Evolutionary conservation across 768 basidiomycete genomes (phyloP), one percentile per base, ranked within the genome.

Genomic region (Lactarius sanguifluus): DNA sequence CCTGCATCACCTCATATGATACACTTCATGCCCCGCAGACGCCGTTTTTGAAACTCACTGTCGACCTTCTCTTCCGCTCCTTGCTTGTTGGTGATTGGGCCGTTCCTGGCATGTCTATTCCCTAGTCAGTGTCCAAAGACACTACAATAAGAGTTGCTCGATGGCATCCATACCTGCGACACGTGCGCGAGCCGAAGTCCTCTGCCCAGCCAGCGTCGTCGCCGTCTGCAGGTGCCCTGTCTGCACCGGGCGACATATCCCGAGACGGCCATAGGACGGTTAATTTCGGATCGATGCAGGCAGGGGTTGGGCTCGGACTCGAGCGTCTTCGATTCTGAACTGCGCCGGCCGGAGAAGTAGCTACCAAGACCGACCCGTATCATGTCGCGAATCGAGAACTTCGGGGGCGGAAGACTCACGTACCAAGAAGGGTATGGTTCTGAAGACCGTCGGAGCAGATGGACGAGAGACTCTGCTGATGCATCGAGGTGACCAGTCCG

Each of bases 241-340:
- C 65, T 30, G 56, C 65, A 15, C 61, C 57, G 4, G 40, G 47
- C 9, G 61, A 66, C 20, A 57, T 50, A n/a, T 61, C 56, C 23
- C 57, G 65, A 28, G 65, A 52, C 7, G 61, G 57, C 56, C 45
- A 62, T 7, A 66, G 9, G 30, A 66, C 30, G 3, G 65, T 66
- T 30, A 66, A 18, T 45, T 52, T 66, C 18, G 65, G 65, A 54
- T 66, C 65, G 40, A 66, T 62, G 57, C 65, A 66, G 25, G 57
- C 16, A 25, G 47, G 56, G 3, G 65, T 52, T 15, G 61, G 61
- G 30, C 61, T 58, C 47, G 61, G 65, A 61, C 40, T 58, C 61
- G 50, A 32, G 50, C 58, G 30, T 43, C 56, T 43, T 57, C 25
- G 57, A 34, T 45, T 45, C 20, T 13, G 56, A 62, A 41, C 43